Evolutionary conservation across 2,329 filamentous ascomycete genomes (phyloP).

Genomic region (Penicillium hordei): DNA sequence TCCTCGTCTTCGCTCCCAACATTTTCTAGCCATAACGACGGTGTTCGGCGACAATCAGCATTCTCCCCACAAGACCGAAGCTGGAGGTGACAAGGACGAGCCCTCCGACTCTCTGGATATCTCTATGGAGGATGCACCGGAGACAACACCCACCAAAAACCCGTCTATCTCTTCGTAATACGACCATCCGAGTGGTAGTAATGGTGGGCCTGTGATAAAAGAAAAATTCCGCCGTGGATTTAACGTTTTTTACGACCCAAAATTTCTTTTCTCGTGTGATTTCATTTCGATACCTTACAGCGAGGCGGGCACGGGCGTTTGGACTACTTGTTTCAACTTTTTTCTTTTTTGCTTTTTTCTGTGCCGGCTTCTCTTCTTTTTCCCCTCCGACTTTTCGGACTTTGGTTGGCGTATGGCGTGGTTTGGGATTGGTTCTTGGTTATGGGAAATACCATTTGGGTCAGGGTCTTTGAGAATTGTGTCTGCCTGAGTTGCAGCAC

Average conservation of each 20-base stretch:
- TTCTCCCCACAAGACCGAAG: not conserved
- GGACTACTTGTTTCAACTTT: slow-evolving; percentile 12
- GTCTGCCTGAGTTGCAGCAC: slow-evolving; percentile 16
- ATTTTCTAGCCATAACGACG: slow-evolving; percentile 3
- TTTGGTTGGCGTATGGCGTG: slow-evolving; percentile 26
- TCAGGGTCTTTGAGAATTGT: slow-evolving; percentile 12
- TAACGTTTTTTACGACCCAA: slow-evolving; percentile 27
- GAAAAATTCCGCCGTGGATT: slow-evolving; percentile 13
- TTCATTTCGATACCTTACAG: slow-evolving; percentile 16
- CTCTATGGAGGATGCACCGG: slow-evolving; percentile 34
- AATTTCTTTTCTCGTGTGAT: slow-evolving; percentile 26
- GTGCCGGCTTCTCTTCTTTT: slow-evolving; percentile 8
- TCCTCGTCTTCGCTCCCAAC: not conserved
- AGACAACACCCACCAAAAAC: slow-evolving; percentile 26
- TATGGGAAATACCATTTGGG: slow-evolving; percentile 25
- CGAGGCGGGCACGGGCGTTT: slow-evolving; percentile 22
- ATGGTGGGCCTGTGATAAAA: slow-evolving; percentile 18
- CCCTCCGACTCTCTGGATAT: slow-evolving; percentile 28
- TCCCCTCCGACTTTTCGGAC: slow-evolving; percentile 1
- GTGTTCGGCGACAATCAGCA: slow-evolving; percentile 4
- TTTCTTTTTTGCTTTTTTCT: slow-evolving; percentile 13
- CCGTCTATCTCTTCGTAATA: slow-evolving; percentile 30
- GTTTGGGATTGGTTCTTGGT: slow-evolving; percentile 17
- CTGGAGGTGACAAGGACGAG: slow-evolving; percentile 18
- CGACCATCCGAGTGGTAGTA: slow-evolving; percentile 11